Base-by-base conservation (phyloP, 148 eudicot genomes). In the Hydrangea macrophylla region DNA sequence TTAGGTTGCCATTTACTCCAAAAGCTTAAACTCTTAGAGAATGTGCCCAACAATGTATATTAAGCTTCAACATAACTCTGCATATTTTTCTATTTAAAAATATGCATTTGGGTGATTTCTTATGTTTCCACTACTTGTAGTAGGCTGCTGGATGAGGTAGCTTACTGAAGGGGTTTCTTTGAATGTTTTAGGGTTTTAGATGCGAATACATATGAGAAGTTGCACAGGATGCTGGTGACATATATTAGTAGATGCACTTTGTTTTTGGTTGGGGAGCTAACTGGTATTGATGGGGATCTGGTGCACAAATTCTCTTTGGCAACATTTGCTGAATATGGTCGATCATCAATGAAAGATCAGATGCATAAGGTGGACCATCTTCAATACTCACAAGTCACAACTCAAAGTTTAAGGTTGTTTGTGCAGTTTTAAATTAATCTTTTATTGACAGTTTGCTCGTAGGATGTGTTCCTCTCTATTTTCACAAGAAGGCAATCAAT, bases 111-210 rank as follows among this genome's bases (percentile, higher is more conserved):
- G 10, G 37, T 20, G 25, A 9, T 0, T 18, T 0, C 10, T 64
- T 7, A 23, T 17, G 10, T 28, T 12, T 28, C 39, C 11, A 27
- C 26, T 45, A 45, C 53, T 45, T 30, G 44, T 13, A 65, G 5
- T 28, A n/a, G 64, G 37, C 20, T 26, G 28, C 22, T 70, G 24
- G n/a, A 60, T 45, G 31, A 63, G 25, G 23, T 58, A 28, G 54
- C 45, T 55, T 20, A 27, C 58, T 80, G 32, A 67, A 55, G 42
- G 60, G 37, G 40, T 64, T 75, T 32, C 7, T 70, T 51, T 45
- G 17, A 58, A 54, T 64, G 39, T 56, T 48, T 27, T 68, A 87
- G 98, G 80, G 78, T 82, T 70, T 64, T 86, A 70, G 96, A 87
- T 39, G 56, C 83, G 33, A 77, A 78, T 72, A 73, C 65, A 35